A percentile compares a stretch with the other conserved stretches of the same genome.
phyloP scores from a whole-genome alignment of 148 eudicot genomes.

The Chenopodium quinoa region DNA sequence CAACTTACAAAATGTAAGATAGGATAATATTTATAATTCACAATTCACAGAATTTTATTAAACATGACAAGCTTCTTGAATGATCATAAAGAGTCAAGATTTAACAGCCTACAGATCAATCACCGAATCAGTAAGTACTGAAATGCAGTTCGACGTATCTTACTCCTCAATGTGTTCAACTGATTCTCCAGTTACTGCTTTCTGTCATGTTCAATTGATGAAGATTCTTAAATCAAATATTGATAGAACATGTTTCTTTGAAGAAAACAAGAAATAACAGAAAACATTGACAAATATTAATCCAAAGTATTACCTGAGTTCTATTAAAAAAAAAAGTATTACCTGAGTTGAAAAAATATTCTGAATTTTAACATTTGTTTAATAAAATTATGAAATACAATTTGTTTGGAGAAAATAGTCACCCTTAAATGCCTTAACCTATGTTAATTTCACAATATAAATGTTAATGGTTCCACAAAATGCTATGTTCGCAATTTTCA shows the following conservation, averaged over 20 bases:
- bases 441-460: too few species aligned
- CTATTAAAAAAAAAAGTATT: too few species aligned
- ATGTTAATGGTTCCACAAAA: neutral
- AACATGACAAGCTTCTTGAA: constrained; percentile 6
- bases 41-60: constrained; percentile 2
- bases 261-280: neutral
- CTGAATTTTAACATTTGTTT: too few species aligned
- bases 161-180: constrained; percentile 15
- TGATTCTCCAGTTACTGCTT: constrained; percentile 48
- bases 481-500: neutral
- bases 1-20: neutral
- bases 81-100: neutral
- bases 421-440: too few species aligned
- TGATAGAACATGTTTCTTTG: neutral
- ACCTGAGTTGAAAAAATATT: too few species aligned
- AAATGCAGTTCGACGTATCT: constrained; percentile 12
- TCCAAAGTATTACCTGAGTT: too few species aligned
- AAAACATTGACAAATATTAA: too few species aligned
- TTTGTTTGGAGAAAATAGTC: too few species aligned
- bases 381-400: too few species aligned
- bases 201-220: constrained; percentile 40
- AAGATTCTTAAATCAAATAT: neutral
- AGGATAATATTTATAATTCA: neutral
- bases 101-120: neutral
- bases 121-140: neutral